Percentiles rank a stretch among this genome's conserved stretches.
These are phyloP conservation scores for Selenicereus undatus DNA, from an alignment of 148 eudicot genomes.

Conservation along the genomic window DNA sequence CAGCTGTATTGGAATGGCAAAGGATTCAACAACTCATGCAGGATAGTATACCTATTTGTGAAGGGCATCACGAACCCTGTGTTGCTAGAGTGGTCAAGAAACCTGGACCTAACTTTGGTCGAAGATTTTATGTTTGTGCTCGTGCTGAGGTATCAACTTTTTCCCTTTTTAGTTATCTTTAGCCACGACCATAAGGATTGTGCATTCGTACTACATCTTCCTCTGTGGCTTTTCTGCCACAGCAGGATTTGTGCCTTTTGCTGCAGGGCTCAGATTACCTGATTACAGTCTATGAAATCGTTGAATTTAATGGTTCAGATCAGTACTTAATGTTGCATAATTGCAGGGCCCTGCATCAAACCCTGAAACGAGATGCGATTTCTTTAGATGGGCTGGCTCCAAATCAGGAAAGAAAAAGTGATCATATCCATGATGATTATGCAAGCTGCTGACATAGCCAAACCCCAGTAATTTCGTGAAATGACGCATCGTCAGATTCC, in stretches of 20 bases:
- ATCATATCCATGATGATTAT: not conserved
- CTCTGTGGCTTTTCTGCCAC: too few species aligned
- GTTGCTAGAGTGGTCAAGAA: slow-evolving; percentile 88
- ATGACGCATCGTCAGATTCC: too few species aligned
- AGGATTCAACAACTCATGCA: slow-evolving; percentile 91
- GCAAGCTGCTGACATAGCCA: not conserved
- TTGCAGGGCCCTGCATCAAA: slow-evolving; percentile 93
- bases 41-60: slow-evolving; percentile 82
- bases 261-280: not conserved
- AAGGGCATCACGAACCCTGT: slow-evolving; percentile 88
- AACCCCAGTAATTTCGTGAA: too few species aligned
- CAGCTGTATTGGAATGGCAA: slow-evolving; percentile 81
- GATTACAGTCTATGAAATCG: not conserved
- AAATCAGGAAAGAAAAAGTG: slow-evolving; percentile 42
- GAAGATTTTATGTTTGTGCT: slow-evolving; percentile 88
- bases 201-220: not conserved
- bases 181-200: not conserved
- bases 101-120: slow-evolving; percentile 79
- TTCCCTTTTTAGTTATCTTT: not conserved
- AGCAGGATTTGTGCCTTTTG: not conserved
- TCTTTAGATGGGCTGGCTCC: slow-evolving; percentile 84
- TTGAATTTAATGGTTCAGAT: not conserved
- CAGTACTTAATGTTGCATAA: not conserved
- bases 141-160: slow-evolving; percentile 72
- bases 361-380: slow-evolving; percentile 92